Conservation (phyloP, 176 grass and related monocot genomes). For the Juncus inflexus region DNA sequence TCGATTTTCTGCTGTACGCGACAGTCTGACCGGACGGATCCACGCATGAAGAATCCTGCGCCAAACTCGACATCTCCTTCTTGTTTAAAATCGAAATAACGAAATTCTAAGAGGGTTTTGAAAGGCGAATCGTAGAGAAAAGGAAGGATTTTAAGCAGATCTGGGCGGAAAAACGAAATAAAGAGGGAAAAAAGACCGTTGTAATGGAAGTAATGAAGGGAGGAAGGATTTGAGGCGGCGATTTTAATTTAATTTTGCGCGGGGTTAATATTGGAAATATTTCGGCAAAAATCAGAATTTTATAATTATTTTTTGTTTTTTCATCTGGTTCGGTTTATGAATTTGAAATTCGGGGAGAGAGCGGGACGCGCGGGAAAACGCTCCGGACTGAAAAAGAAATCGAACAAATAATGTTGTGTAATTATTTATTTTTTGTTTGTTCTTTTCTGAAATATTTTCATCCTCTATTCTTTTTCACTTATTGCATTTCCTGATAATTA, state of each 20-base stretch:
- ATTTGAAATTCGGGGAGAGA: conserved; percentile 18
- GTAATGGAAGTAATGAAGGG: conserved; percentile 6
- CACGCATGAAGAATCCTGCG: not conserved
- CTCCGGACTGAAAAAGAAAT: conserved; percentile 26
- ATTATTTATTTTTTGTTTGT: not conserved
- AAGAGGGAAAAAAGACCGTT: conserved; percentile 29
- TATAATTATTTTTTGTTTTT: not conserved
- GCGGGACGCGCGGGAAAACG: conserved; percentile 1
- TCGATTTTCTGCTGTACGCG: conserved; percentile 89
- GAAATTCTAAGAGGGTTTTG: not conserved
- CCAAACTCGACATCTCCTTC: not conserved
- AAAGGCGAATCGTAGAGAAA: not conserved
- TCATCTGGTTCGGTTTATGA: not conserved
- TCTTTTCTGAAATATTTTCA: conserved; percentile 1
- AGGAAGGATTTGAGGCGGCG: not conserved
- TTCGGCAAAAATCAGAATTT: not conserved
- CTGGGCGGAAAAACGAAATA: not conserved
- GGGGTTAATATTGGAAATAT: conserved; percentile 19
- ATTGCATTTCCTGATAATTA: not conserved
- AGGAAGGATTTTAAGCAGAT: conserved; percentile 5
- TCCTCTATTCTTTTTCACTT: conserved; percentile 8
- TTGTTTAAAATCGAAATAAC: not conserved
- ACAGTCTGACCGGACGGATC: conserved; percentile 34
- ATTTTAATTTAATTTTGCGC: conserved; percentile 23
- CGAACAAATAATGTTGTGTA: too few relatives aligned